phyloP scores from a whole-genome alignment of 306 rosid species.

The Prunus salicina region DNA sequence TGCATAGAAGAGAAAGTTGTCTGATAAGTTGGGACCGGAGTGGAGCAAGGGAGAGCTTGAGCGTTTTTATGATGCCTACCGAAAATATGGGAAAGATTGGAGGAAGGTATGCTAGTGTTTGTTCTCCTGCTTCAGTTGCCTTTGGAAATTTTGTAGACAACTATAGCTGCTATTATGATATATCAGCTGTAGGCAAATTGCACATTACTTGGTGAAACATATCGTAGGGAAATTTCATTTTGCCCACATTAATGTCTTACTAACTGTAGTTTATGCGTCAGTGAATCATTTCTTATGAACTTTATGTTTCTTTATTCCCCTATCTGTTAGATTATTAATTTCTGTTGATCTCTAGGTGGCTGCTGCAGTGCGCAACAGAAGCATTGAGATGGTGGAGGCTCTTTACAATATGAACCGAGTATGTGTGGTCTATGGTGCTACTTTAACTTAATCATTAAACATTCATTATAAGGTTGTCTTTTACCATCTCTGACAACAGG shows the following conservation, averaged over 20 bases:
- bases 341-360: constrained; percentile 60
- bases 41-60: constrained; percentile 82
- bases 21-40: constrained; percentile 79
- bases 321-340: constrained; percentile 9
- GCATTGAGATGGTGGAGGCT: constrained; percentile 72
- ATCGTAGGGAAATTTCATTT: background rate
- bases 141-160: constrained; percentile 11
- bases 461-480: constrained; percentile 11
- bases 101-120: constrained; percentile 53
- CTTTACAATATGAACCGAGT: constrained; percentile 73
- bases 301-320: constrained; percentile 1
- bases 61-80: constrained; percentile 80
- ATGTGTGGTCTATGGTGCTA: constrained; percentile 20
- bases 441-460: constrained; percentile 5
- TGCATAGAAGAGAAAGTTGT: constrained; percentile 70
- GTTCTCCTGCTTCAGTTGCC: constrained; percentile 13
- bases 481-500: constrained; percentile 11
- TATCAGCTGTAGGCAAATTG: constrained; percentile 4
- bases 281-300: background rate
- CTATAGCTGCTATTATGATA: background rate
- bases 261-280: background rate
- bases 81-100: constrained; percentile 86
- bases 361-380: constrained; percentile 44
- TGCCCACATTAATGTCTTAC: background rate
- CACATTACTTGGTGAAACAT: background rate